Evolutionary conservation across 2,329 filamentous ascomycete genomes (phyloP), one percentile per base, ranked within the genome.

Genomic region (Cladosporium velox): DNA sequence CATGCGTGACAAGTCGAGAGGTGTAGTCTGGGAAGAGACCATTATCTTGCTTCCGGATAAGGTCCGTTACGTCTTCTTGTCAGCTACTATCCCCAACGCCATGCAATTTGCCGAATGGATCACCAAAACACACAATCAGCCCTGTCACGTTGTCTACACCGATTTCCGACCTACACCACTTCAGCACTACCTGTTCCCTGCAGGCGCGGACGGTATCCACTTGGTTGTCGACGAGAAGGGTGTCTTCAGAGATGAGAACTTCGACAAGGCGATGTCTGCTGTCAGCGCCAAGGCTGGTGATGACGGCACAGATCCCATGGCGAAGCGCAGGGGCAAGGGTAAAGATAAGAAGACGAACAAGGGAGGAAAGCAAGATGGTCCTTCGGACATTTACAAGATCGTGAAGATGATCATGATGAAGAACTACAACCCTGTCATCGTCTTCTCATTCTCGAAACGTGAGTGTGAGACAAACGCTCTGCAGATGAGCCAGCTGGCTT

Each of bases 91-190:
- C 69, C 95, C 95, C 64, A 99, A 99, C 76, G 93, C 95, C 62
- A 97, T 98, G 87, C 95, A 99, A 79, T 99, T 99, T 74, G 95
- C 95, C 72, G 94, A 99, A 79, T 99, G 95, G 95, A 96, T 99
- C 74, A 93, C 91, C 72, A 98, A 98, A 81, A 98, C 94, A 66
- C 96, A 99, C 78, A 91, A 91, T 70, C 96, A 99, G 76, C 94
- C 95, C 7, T 99, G 95, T 72, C 96, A 99, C 84, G 96, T 99
- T 69, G 95, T 99, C 3, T 99, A 99, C 79, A 99, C 95, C 62
- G 94, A 99, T 80, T 99, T 98, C 84, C 88, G 95, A 76, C 95
- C 95, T 24, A 99, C 95, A 0, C 95, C 95, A 0, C 82, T 99
- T 35, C 95, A 99, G 76, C 95, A 98, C 79, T 99, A 99, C 81